Percentiles rank a stretch among this genome's conserved stretches.
Conservation (phyloP, 73 alveolate species). For the Paramecium sexaurelia region DNA sequence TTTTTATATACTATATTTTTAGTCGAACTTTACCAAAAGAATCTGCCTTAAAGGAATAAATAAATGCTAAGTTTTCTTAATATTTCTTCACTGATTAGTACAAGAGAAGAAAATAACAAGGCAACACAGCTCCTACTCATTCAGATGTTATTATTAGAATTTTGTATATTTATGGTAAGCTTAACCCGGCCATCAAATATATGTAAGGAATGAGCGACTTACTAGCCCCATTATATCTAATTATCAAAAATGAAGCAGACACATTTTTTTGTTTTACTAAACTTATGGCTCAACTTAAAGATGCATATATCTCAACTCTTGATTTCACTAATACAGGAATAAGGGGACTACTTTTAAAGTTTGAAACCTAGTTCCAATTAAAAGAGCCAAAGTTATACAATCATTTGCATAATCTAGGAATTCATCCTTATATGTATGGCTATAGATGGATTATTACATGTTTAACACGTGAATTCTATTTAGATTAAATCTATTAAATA, state of each 20-base stretch:
- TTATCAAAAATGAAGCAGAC: conserved; percentile 19
- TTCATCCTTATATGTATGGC: conserved; percentile 37
- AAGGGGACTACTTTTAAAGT: not conserved
- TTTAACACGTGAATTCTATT: conserved; percentile 1
- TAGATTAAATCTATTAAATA: not conserved
- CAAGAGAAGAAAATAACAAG: not conserved
- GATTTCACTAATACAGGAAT: not conserved
- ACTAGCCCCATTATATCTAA: not conserved
- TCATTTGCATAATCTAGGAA: not conserved
- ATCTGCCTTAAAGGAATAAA: not conserved
- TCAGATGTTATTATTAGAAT: not conserved
- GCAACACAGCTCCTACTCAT: not conserved
- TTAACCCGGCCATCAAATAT: conserved; percentile 30
- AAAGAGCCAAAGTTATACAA: not conserved
- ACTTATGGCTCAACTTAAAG: conserved; percentile 10
- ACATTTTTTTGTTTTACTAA: conserved; percentile 50
- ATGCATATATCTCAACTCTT: not conserved
- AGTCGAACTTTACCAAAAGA: conserved; percentile 1
- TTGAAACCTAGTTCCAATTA: not conserved
- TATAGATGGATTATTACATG: conserved; percentile 28
- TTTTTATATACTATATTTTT: not conserved
- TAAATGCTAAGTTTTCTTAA: not conserved
- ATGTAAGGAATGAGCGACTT: conserved; percentile 46
- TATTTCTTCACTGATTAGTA: not conserved
- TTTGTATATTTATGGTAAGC: conserved; percentile 4